phyloP scores from a whole-genome alignment of 2,329 filamentous ascomycete species.

The Bipolaris zeicola region DNA sequence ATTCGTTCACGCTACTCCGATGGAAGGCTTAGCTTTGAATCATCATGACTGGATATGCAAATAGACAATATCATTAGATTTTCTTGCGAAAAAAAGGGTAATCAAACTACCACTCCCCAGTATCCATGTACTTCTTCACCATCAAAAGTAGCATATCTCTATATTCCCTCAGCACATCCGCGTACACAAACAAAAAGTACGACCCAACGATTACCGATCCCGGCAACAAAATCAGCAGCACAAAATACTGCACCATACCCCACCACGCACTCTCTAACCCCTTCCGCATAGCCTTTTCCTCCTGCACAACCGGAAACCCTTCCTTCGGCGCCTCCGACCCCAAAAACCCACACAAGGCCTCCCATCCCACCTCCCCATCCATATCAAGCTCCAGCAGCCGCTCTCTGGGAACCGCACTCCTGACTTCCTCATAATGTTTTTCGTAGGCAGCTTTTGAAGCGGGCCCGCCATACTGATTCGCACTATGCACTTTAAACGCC shows the following conservation, averaged over 20 bases:
- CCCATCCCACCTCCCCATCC: slow-evolving; percentile 28
- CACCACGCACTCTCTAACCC: slow-evolving; percentile 29
- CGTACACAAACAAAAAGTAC: slow-evolving; percentile 15
- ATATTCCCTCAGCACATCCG: slow-evolving; percentile 14
- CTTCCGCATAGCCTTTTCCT: slow-evolving; percentile 28
- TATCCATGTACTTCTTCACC: slow-evolving; percentile 22
- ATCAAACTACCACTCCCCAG: neutral
- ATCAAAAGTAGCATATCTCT: slow-evolving; percentile 18
- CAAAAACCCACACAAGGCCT: slow-evolving; percentile 38
- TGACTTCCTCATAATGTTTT: slow-evolving; percentile 33
- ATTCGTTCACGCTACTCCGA: slow-evolving; percentile 71
- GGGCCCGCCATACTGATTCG: slow-evolving; percentile 30
- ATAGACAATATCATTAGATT: too few relatives aligned
- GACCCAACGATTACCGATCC: slow-evolving; percentile 12
- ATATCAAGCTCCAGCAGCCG: slow-evolving; percentile 36
- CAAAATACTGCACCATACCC: slow-evolving; percentile 28
- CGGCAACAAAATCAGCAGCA: slow-evolving; percentile 24
- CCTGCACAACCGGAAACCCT: slow-evolving; percentile 28
- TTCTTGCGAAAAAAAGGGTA: neutral
- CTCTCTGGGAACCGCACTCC: slow-evolving; percentile 26
- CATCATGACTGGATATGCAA: too few relatives aligned
- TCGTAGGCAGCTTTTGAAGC: slow-evolving; percentile 30
- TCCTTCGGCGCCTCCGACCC: slow-evolving; percentile 26
- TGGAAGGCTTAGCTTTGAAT: slow-evolving; percentile 50
- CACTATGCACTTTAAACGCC: slow-evolving; percentile 30